These are phyloP conservation scores for Nelumbo lutea DNA, from an alignment of 164 flowering plant genomes.

Conservation along the genomic window DNA sequence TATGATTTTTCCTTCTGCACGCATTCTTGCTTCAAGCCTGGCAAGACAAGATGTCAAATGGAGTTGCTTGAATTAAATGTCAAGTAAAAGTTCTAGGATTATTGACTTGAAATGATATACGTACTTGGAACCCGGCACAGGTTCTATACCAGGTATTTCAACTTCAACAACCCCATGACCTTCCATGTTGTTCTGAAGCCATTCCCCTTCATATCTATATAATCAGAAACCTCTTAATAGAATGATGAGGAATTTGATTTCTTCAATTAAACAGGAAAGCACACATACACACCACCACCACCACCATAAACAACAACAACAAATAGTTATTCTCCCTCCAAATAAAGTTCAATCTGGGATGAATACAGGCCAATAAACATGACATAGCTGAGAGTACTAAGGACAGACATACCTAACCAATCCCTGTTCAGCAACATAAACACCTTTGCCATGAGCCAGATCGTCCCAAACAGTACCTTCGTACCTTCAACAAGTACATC, in stretches of 20 bases:
- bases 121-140: conserved; percentile 94
- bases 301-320: too few species aligned
- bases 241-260: not conserved
- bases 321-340: too few species aligned
- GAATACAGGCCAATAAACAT: too few species aligned
- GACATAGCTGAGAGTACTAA: not conserved
- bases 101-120: conserved; percentile 17
- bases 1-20: conserved; percentile 76
- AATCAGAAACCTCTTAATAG: conserved; percentile 8
- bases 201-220: conserved; percentile 95
- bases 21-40: conserved; percentile 88
- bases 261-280: not conserved
- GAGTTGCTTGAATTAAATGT: not conserved
- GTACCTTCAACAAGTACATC: conserved; percentile 40
- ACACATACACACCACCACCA: not conserved
- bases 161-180: conserved; percentile 98
- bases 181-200: conserved; percentile 85
- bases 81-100: not conserved
- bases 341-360: too few species aligned
- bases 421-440: conserved; percentile 68
- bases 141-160: conserved; percentile 75
- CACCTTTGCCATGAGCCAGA: conserved; percentile 94
- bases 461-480: conserved; percentile 99
- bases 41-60: conserved; percentile 1
- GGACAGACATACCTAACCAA: conserved; percentile 63